These are phyloP conservation scores for Melampsora larici-populina DNA, from an alignment of 1,284 basidiomycete genomes.

Conservation along the genomic window DNA sequence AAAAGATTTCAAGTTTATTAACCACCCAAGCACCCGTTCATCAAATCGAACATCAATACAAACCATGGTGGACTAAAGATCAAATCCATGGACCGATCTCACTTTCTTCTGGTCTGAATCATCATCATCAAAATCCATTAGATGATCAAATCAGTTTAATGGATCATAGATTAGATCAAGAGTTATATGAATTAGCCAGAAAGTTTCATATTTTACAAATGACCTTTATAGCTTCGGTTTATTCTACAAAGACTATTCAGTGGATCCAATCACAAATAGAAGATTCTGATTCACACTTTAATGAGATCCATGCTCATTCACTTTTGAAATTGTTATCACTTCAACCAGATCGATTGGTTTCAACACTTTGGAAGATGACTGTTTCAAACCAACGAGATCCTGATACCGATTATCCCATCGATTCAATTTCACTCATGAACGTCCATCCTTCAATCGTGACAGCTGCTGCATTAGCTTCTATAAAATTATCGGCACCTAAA, in stretches of 20 bases:
- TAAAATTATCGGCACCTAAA: background rate
- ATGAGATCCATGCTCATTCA: background rate
- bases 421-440: background rate
- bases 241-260: background rate
- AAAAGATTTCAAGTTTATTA: background rate
- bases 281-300: background rate
- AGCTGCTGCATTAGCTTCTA: constrained; percentile 6
- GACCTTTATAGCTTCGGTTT: constrained; percentile 2
- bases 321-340: background rate
- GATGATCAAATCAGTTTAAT: background rate
- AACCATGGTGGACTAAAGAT: constrained; percentile 2
- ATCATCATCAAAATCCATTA: too few species aligned
- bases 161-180: background rate
- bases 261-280: background rate
- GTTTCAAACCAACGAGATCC: background rate
- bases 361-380: background rate
- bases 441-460: constrained; percentile 33
- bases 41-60: background rate
- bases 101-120: background rate
- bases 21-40: background rate
- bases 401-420: background rate
- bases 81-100: background rate
- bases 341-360: background rate
- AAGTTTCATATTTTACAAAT: constrained; percentile 18
- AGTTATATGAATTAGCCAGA: background rate